Evolutionary conservation across 2,329 filamentous ascomycete species (phyloP), one percentile per base, ranked within the genome.

Genomic region (Colletotrichum tabaci): DNA sequence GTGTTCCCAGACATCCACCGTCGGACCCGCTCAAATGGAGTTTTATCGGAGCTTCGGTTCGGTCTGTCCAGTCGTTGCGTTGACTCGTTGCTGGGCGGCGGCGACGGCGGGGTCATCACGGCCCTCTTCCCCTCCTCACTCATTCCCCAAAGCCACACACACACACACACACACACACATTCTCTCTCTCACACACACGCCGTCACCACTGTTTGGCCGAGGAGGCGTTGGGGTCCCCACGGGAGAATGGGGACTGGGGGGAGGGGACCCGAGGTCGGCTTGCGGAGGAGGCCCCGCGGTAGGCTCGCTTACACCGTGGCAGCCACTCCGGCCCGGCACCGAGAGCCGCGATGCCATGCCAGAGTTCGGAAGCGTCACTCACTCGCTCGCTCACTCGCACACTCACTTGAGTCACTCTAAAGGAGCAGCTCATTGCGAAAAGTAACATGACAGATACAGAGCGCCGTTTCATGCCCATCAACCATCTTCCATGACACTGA

Each of bases 1-100:
- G 30, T 9, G 30, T 7, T 30, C 30, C 30, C 30, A 30, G 68
- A 68, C 68, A 52, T 57, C 68, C 58, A 68, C 68, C 26, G 68
- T 71, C 46, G 47, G 68, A 71, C 68, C 68, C 68, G 68, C 68
- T 68, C 15, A 52, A 10, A 53, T 16, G 26, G 52, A 46, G 35
- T 42, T 61, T 23, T n/a, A 7, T 58, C 47, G 38, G 49, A 8
- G 23, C 8, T 21, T 26, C 13, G n/a, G 30, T 35, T 35, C n/a
- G 18, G 5, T 49, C 55, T 12, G 23, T 30, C 21, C 12, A 42
- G 46, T 50, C n/a, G 26, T 35, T 38, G 35, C 40, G 26, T 26
- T 10, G 8, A 35, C 30, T 35, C 30, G 30, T 35, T 35, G 30
- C 30, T 35, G 8, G 30, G 30, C 13, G 35, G 35, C 55, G 21